A percentile compares a stretch with the other conserved stretches of the same genome.
These are phyloP conservation scores for Thalassiosira sp. DNA, from an alignment of 352 stramenopile species.

Conservation along the genomic window DNA sequence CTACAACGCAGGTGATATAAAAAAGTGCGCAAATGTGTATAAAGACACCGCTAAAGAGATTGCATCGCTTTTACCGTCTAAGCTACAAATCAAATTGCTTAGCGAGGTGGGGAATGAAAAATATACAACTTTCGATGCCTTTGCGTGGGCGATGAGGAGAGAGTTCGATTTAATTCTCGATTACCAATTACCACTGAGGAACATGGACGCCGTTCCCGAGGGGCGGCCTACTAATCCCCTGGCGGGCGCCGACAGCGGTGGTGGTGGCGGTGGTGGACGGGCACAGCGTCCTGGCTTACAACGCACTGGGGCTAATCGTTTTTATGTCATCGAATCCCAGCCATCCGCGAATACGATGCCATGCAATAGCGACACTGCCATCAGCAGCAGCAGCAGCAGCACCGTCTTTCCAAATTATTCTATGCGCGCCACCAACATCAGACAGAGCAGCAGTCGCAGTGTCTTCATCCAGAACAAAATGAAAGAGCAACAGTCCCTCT, in stretches of 20 bases:
- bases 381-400: background rate
- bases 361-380: background rate
- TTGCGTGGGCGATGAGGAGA: slow-evolving; percentile 50
- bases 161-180: slow-evolving; percentile 58
- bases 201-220: too few species aligned
- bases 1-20: slow-evolving; percentile 57
- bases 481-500: background rate
- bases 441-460: background rate
- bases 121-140: slow-evolving; percentile 28
- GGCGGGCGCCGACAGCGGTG: too few species aligned
- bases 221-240: too few species aligned
- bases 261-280: slow-evolving; percentile 48
- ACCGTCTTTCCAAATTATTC: background rate
- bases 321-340: too few species aligned
- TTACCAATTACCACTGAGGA: slow-evolving; percentile 50
- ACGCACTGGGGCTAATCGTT: background rate
- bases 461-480: background rate
- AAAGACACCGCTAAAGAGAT: slow-evolving; percentile 46
- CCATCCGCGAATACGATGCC: too few species aligned
- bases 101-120: slow-evolving; percentile 18
- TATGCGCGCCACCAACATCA: too few species aligned
- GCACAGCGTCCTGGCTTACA: background rate
- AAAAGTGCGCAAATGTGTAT: slow-evolving; percentile 48
- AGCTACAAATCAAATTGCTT: slow-evolving; percentile 22
- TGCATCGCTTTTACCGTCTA: slow-evolving; percentile 33